Base-by-base conservation (phyloP, 2,329 filamentous ascomycete species). In the Rugonectria rugulosa region DNA sequence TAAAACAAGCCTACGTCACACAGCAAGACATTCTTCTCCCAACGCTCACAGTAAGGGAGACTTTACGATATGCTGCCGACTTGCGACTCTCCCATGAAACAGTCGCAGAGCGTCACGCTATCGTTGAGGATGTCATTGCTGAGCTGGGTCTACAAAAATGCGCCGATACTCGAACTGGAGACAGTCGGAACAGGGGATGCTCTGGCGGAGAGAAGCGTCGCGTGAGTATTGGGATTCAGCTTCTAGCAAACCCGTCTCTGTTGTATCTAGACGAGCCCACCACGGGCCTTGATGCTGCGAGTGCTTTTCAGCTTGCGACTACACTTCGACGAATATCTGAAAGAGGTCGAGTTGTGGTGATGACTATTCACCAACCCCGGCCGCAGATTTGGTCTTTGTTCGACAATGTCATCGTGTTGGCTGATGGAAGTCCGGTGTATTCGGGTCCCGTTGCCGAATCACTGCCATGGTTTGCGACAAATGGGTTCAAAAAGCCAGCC, bases 341-440 rank as follows among this genome's bases (percentile, higher is more conserved):
- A 29, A 88, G 88, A 67, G 89, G 88, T 0, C 77, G 89, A 20
- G 92, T 88, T 0, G 79, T 92, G 50, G 82, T 92, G 12, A 87
- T 86, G 0, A 91, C 88, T 0, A 90, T 93, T 29, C 90, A 93
- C 68, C 88, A 91, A 59, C 90, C 90, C 17, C 81, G 90, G 17
- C 91, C 88, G 0, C 90, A 92, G 69, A 92, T 93, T 12, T 93
- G 89, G 89, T 81, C 84, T 26, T 79, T 92, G 14, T 90, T 93
- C 66, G 89, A 92, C 69, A 85, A 86, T 54, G 77, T 92, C 7
- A 77, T 92, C 9, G 78, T 93, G 11, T 70, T 93, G 3, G 86
- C 88, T 2, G 82, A 80, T 62, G 90, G 90, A 0, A 83, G 81
- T 27, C 84, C 87, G 1, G 82, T 92, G 0, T 93, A 88, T 64